A percentile compares a stretch with the other conserved stretches of the same genome.
Conservation (phyloP, 768 basidiomycete species). For the Postia placenta region DNA sequence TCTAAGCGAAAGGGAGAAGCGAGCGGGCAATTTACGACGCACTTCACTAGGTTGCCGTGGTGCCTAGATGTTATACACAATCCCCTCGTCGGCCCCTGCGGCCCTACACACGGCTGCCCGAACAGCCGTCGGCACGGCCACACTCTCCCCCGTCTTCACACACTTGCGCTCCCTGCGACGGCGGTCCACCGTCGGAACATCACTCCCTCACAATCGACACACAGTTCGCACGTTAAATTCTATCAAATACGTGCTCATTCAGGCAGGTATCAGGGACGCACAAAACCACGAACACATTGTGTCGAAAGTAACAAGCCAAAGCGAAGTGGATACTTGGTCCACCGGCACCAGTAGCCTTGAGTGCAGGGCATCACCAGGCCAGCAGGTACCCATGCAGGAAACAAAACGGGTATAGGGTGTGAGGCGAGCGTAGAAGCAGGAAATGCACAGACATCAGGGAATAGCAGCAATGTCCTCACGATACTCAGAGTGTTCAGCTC, state of each 20-base stretch:
- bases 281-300: neutral
- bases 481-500: conserved; percentile 1
- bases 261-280: neutral
- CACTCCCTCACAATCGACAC: neutral
- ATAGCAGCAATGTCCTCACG: neutral
- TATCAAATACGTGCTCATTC: neutral
- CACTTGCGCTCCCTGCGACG: no score
- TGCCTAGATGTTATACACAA: neutral
- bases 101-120: neutral
- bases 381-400: neutral
- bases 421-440: neutral
- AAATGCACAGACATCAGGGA: neutral
- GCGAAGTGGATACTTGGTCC: neutral
- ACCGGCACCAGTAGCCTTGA: neutral
- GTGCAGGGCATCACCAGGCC: neutral
- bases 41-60: neutral
- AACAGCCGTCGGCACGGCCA: neutral
- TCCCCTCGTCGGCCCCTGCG: neutral
- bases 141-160: neutral
- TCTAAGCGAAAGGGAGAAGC: conserved; percentile 1
- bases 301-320: neutral
- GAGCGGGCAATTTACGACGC: neutral
- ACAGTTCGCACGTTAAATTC: neutral
- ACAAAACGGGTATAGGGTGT: neutral
- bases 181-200: neutral